These are phyloP conservation scores for Carex parvula DNA, from an alignment of 176 grass and related monocot species.

Conservation along the genomic window DNA sequence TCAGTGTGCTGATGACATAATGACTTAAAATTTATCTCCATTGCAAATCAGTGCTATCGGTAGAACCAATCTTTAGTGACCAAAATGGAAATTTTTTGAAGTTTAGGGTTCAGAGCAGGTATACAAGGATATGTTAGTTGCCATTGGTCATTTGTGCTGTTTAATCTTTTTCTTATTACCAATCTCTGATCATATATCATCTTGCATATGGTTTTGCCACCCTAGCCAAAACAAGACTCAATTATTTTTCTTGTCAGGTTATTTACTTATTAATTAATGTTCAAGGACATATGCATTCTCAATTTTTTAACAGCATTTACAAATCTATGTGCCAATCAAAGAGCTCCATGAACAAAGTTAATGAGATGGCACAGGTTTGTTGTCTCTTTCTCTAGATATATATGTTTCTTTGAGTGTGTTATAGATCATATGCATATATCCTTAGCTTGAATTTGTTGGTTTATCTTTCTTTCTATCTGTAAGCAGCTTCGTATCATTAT, in stretches of 20 bases:
- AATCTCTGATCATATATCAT: not conserved
- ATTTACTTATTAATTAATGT: conserved; percentile 18
- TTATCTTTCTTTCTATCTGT: conserved; percentile 28
- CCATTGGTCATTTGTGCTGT: not conserved
- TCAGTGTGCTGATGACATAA: not conserved
- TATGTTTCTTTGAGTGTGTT: conserved; percentile 3
- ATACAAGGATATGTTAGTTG: not conserved
- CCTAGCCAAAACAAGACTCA: not conserved
- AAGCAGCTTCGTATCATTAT: conserved; percentile 79
- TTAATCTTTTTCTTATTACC: not conserved
- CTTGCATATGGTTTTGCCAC: not conserved
- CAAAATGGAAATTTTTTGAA: not conserved
- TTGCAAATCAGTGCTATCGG: not conserved
- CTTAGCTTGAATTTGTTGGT: conserved; percentile 13
- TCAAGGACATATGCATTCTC: conserved; percentile 33
- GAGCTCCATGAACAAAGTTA: conserved; percentile 70
- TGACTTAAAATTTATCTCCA: not conserved
- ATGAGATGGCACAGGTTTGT: conserved; percentile 88
- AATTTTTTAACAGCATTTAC: conserved; percentile 59
- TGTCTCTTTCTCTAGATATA: conserved; percentile 20
- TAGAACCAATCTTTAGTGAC: not conserved
- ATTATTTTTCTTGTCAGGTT: not conserved
- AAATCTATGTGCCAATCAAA: conserved; percentile 64
- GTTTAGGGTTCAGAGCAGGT: not conserved
- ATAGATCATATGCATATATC: not conserved